Base-by-base conservation (phyloP, 164 flowering plant genomes). In the Tetracentron sinense region DNA sequence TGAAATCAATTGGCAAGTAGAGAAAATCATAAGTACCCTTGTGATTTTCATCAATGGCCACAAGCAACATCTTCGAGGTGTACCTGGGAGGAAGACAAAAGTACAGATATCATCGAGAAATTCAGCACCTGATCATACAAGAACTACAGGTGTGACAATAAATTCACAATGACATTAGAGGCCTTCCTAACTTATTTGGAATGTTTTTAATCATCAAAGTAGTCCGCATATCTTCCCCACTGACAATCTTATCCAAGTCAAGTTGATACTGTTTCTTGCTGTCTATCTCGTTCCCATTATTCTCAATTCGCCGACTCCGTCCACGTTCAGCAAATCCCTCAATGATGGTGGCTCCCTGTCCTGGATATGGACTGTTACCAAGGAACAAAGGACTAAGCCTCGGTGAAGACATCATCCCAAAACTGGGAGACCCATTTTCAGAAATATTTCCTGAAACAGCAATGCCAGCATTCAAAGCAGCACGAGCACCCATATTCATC, bases 191-290 rank as follows among this genome's bases (percentile, higher is more conserved):
- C 98, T 92, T 92, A 65, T 92, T 92, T 25, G 98, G 98, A 20
- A 92, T 93, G 72, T 93, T 93, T 74, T 93, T 93, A 55, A 93
- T 85, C 98, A 93, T 93, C 54, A 93, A 77, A 26, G 98, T 93
- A 31, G 98, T 90, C 68, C 97, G 74, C 42, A 66, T 75, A 77
- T 93, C 98, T 68, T 93, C 96, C 35, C 94, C 96, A 66, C 66
- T 77, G 15, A 66, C 63, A 62, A 93, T 93, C 71, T 88, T 93
- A 42, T 93, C 94, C 86, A 93, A 75, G 60, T 93, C 96, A 61
- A 93, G 97, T 72, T 82, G 97, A 74, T 82, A 90, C 67, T 81
- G 97, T 55, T 82, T 86, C 77, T 83, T 88, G 81, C 62, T 84
- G 69, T 90, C 97, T 30, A 81, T 61, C 65, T 81, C 92, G 64